Conservation (phyloP, 371 early-diverging fungal species). For the Mortierella sp. region DNA sequence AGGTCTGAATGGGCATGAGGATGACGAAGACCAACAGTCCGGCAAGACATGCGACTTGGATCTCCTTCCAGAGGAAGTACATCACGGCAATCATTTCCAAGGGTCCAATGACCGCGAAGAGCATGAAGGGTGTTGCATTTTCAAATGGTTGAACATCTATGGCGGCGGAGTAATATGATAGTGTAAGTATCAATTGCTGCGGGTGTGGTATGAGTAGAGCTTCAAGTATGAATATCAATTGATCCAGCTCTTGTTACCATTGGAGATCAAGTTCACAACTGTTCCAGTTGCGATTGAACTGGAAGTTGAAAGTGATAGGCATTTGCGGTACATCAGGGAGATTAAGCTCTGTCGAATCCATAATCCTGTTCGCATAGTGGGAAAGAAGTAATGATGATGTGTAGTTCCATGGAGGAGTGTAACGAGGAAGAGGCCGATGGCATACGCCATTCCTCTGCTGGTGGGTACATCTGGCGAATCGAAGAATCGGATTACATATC, state of each 20-base stretch:
- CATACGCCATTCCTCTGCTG: conserved; percentile 45
- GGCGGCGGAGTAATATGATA: background rate
- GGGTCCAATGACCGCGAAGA: conserved; percentile 49
- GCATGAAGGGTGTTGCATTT: conserved; percentile 41
- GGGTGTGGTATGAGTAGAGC: too few species aligned
- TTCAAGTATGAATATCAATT: too few species aligned
- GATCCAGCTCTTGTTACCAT: conserved; percentile 26
- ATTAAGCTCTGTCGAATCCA: conserved; percentile 50
- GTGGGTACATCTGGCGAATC: conserved; percentile 18
- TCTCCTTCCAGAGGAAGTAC: conserved; percentile 66
- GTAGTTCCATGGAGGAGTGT: conserved; percentile 48
- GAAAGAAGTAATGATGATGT: conserved; percentile 57
- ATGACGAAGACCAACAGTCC: conserved; percentile 70
- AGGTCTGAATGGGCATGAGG: conserved; percentile 52
- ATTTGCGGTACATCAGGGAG: conserved; percentile 56
- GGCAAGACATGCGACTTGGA: conserved; percentile 67
- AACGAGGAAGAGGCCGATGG: conserved; percentile 43
- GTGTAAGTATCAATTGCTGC: too few species aligned
- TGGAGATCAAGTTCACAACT: conserved; percentile 56
- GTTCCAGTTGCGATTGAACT: conserved; percentile 53
- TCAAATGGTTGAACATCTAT: conserved; percentile 56
- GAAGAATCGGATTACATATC: conserved; percentile 55
- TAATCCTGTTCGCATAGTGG: conserved; percentile 50
- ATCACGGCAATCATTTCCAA: conserved; percentile 57
- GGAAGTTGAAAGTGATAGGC: conserved; percentile 51